Evolutionary conservation across 805 yeast genomes (phyloP), one percentile per base, ranked within the genome.

Genomic region (Spencermartinsiella europaea): DNA sequence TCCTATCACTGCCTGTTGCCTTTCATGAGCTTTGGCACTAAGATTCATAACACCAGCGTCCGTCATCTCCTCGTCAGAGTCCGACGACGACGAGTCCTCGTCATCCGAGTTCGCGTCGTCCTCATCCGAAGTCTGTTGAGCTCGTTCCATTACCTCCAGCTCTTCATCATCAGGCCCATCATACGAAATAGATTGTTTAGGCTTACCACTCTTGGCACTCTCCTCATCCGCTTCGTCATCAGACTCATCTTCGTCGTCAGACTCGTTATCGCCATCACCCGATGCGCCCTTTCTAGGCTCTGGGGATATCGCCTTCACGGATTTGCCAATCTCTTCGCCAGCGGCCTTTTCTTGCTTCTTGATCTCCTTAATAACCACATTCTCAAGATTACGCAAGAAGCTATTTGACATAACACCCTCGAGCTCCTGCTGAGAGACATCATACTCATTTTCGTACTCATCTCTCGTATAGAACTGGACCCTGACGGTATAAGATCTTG

Each of bases 111-210:
- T 49, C 27, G 64, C 71, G 33, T 62, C 56, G 4, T 62, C 63
- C 19, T 58, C 62, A 28, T 51, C 63, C 21, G 52, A 49, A 14
- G 59, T 55, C 44, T 65, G 68, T 35, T 90, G 80, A 57, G 83
- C 95, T 59, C 76, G 76, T 67, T 81, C 81, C 90, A 87, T 85
- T 43, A 86, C 85, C 64, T 88, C 97, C 50, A 86, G 72, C 62
- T 90, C 97, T 25, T 88, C 98, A 52, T 90, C 97, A 68, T 90
- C 98, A 28, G 96, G 96, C 14, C 80, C 95, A 53, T 90, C 98
- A 58, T 88, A 88, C 1, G 96, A 88, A 34, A 85, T 91, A 15
- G 95, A 81, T 69, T 90, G 95, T 58, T 88, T 87, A 34, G 81
- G 73, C 55, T 82, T 83, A 44, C 34, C 31, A 4, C 38, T 45